A percentile compares a stretch with the other conserved stretches of the same genome.
phyloP scores from a whole-genome alignment of 2,329 filamentous ascomycete species.

The Onygenales sp. region DNA sequence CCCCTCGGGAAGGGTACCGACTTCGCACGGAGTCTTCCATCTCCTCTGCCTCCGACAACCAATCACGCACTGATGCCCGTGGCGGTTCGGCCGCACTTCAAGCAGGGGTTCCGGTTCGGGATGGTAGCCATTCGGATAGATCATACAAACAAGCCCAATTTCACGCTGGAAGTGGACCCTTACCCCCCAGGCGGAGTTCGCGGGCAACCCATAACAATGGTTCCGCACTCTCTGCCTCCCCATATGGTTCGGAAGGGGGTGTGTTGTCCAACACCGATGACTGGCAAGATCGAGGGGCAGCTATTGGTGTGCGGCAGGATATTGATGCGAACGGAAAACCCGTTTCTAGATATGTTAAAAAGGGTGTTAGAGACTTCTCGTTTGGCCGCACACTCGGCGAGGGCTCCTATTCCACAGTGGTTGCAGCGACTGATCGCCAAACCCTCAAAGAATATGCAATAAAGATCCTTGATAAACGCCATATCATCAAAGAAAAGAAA shows the following conservation, averaged over 20 bases:
- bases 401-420: slow-evolving; percentile 94
- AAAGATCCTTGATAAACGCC: slow-evolving; percentile 94
- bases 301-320: slow-evolving; percentile 70
- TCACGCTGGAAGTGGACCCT: slow-evolving; percentile 48
- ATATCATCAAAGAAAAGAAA: slow-evolving; percentile 99
- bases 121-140: slow-evolving; percentile 59
- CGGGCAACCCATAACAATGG: slow-evolving; percentile 49
- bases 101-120: slow-evolving; percentile 54
- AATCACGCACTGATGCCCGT: slow-evolving; percentile 55
- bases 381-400: slow-evolving; percentile 88
- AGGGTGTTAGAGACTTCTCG: slow-evolving; percentile 92
- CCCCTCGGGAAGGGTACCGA: slow-evolving; percentile 39
- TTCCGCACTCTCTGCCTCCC: slow-evolving; percentile 29
- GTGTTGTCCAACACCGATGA: slow-evolving; percentile 67
- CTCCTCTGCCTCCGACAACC: slow-evolving; percentile 46
- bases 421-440: slow-evolving; percentile 85
- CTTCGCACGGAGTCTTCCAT: slow-evolving; percentile 50
- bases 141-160: slow-evolving; percentile 56
- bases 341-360: slow-evolving; percentile 78
- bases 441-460: slow-evolving; percentile 94
- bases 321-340: slow-evolving; percentile 76
- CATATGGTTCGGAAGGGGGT: slow-evolving; percentile 49
- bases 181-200: slow-evolving; percentile 69
- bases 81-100: slow-evolving; percentile 50
- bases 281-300: slow-evolving; percentile 93